These are phyloP conservation scores for Drechmeria coniospora DNA, from an alignment of 2,329 filamentous ascomycete species.

Conservation along the genomic window DNA sequence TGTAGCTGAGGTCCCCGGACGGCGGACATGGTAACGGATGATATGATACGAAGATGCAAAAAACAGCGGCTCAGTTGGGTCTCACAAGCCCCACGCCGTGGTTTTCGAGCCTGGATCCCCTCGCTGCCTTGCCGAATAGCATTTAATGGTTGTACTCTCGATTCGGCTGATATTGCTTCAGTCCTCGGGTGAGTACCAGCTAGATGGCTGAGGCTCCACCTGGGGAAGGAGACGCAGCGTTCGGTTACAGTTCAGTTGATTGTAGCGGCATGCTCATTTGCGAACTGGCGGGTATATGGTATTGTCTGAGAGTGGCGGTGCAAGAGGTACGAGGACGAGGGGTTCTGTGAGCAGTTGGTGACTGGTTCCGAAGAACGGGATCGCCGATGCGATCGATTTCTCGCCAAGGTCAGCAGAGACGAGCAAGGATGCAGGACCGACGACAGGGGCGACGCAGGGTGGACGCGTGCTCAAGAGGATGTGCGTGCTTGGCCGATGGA, in stretches of 20 bases:
- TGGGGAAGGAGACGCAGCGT: not conserved
- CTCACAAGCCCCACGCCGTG: constrained; percentile 6
- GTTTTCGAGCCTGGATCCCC: constrained; percentile 6
- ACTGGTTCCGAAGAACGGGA: no score
- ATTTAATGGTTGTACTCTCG: constrained; percentile 6
- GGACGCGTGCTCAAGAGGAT: no score
- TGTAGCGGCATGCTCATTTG: constrained; percentile 1
- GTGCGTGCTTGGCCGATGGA: no score
- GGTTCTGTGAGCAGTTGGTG: no score
- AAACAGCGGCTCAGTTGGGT: constrained; percentile 7
- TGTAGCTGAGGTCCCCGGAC: constrained; percentile 10
- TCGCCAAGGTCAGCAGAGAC: no score
- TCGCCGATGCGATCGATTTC: no score
- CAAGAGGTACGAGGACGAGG: constrained; percentile 1
- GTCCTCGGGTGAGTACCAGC: not conserved
- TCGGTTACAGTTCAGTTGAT: not conserved
- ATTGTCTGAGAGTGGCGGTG: no score
- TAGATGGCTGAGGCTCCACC: no score
- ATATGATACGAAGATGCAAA: constrained; percentile 4
- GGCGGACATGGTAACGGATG: constrained; percentile 13
- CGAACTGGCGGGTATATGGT: no score
- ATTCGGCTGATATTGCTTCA: not conserved
- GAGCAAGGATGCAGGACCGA: no score
- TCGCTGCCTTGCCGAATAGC: constrained; percentile 5
- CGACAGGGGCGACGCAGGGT: no score